Conservation (phyloP, 2,329 filamentous ascomycete genomes). For the Pyrenophora tritici-repentis region DNA sequence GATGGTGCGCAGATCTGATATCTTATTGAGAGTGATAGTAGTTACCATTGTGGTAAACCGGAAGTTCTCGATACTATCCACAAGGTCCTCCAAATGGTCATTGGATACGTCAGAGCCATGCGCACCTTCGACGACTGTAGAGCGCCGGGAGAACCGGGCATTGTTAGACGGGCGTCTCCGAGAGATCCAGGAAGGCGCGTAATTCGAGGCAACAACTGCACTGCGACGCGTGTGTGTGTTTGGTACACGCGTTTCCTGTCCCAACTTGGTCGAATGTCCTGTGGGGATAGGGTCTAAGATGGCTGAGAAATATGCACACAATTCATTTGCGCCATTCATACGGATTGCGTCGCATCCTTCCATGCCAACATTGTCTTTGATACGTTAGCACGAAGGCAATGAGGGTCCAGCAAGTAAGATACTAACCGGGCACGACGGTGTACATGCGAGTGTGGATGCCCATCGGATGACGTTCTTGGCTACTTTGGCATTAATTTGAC, state of each 20-base stretch:
- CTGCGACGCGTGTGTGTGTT: too few species aligned
- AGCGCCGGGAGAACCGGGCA: not conserved
- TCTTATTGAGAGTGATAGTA: not conserved
- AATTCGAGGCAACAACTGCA: too few species aligned
- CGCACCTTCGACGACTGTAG: not conserved
- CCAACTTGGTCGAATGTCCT: too few species aligned
- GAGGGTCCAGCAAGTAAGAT: not conserved
- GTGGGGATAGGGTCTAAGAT: too few species aligned
- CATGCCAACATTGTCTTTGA: not conserved
- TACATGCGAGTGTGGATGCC: not conserved
- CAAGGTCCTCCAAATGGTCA: not conserved
- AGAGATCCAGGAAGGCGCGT: too few species aligned
- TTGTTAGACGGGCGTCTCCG: not conserved
- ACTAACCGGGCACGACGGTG: not conserved
- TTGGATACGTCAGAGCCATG: not conserved
- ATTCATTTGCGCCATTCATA: not conserved
- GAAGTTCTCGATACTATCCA: conserved; percentile 1
- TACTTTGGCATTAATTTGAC: not conserved
- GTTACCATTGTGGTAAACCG: not conserved
- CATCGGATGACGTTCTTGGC: not conserved
- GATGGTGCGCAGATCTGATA: not conserved
- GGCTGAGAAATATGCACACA: not conserved
- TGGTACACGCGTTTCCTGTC: too few species aligned
- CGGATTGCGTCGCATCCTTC: not conserved
- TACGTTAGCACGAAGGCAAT: not conserved